Conservation (phyloP, 2,329 filamentous ascomycete species). For the Colletotrichum simmondsii region DNA sequence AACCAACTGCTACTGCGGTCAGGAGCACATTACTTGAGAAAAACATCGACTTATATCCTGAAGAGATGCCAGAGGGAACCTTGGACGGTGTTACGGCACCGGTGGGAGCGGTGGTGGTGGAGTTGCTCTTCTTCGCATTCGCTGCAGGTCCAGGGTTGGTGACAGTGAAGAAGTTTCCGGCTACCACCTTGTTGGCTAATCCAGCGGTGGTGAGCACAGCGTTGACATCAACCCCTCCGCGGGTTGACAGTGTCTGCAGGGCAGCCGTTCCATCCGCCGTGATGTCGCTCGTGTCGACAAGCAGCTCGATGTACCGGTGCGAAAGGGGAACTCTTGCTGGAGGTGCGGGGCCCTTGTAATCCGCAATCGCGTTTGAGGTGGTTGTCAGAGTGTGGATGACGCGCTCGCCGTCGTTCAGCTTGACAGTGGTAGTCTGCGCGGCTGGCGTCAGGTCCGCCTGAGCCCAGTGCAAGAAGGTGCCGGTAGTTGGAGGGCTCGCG, state of each 20-base stretch:
- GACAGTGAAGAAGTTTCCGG: constrained; percentile 51
- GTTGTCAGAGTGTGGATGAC: constrained; percentile 7
- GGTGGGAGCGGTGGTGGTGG: not conserved
- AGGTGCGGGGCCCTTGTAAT: constrained; percentile 49
- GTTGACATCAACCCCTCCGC: constrained; percentile 44
- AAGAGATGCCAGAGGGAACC: not conserved
- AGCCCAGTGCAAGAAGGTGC: constrained; percentile 59
- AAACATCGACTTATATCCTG: not conserved
- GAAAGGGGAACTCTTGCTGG: constrained; percentile 48
- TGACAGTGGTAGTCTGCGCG: not conserved
- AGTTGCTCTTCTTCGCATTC: not conserved
- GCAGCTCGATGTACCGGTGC: constrained; percentile 50
- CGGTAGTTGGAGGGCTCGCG: constrained; percentile 43
- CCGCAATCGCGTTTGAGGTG: constrained; percentile 28
- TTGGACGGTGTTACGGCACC: not conserved
- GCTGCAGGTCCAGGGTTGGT: constrained; percentile 43
- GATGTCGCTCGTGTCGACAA: constrained; percentile 48
- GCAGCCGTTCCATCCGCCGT: constrained; percentile 37
- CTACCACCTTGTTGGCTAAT: constrained; percentile 45
- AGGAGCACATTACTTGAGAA: not conserved
- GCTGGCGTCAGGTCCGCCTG: constrained; percentile 47
- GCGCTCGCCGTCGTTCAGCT: constrained; percentile 10
- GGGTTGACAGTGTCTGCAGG: constrained; percentile 41
- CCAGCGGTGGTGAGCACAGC: constrained; percentile 43
- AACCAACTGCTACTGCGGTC: not conserved